These are phyloP conservation scores for Fraxinus sp. DNA, from an alignment of 305 asterid genomes.

Conservation along the genomic window DNA sequence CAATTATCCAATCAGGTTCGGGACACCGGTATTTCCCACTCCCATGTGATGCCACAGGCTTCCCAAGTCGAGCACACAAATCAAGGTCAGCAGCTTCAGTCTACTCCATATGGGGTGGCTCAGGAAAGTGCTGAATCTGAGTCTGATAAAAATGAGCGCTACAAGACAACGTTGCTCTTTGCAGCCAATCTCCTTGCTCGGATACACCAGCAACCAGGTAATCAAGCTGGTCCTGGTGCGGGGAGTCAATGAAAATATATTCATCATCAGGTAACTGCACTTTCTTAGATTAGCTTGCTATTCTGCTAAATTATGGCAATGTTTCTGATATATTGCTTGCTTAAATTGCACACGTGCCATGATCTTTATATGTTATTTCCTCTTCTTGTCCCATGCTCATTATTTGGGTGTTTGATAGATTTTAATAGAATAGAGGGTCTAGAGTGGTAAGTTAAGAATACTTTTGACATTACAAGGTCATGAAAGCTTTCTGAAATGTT, in stretches of 20 bases:
- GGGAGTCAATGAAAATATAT: conserved; percentile 49
- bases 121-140: conserved; percentile 74
- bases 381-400: conserved; percentile 21
- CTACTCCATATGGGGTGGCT: conserved; percentile 46
- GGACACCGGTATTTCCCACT: conserved; percentile 41
- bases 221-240: conserved; percentile 68
- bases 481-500: neutral
- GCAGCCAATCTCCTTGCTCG: conserved; percentile 85
- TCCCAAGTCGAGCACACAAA: conserved; percentile 41
- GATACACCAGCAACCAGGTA: conserved; percentile 73
- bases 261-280: conserved; percentile 55
- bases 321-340: conserved; percentile 5
- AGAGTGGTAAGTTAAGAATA: neutral
- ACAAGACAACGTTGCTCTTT: conserved; percentile 73
- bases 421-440: conserved; percentile 18
- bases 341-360: conserved; percentile 13
- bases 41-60: conserved; percentile 48
- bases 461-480: conserved; percentile 6
- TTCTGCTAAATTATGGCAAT: neutral
- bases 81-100: conserved; percentile 58
- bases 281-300: neutral
- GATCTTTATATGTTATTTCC: conserved; percentile 15
- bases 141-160: conserved; percentile 86
- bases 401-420: conserved; percentile 7
- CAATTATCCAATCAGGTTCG: conserved; percentile 49